phyloP scores from a whole-genome alignment of 225 moss, liverwort and hornwort genomes.

The Asterella californica region DNA sequence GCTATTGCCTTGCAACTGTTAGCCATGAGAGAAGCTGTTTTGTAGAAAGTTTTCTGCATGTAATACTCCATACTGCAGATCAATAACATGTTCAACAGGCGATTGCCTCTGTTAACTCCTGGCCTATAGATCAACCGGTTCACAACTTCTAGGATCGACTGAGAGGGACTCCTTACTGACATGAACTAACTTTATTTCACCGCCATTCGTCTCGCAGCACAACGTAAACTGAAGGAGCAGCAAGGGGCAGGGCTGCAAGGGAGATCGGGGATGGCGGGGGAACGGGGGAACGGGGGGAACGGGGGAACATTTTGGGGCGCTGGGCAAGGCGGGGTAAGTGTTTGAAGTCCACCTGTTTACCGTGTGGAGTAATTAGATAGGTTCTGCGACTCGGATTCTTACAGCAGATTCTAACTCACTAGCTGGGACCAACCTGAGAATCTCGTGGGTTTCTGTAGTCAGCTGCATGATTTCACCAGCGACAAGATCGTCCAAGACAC shows the following conservation, averaged over 20 bases:
- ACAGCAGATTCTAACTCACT: not conserved
- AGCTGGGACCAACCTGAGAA: slow-evolving; percentile 55
- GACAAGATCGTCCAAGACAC: slow-evolving; percentile 74
- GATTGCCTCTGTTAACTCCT: not conserved
- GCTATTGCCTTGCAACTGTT: slow-evolving; percentile 91
- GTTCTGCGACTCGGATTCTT: not conserved
- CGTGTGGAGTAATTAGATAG: not conserved
- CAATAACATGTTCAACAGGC: not conserved
- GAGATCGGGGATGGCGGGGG: too few species aligned
- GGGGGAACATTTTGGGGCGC: too few species aligned
- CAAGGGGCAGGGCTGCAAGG: not conserved
- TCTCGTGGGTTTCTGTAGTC: slow-evolving; percentile 55
- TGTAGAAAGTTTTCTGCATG: slow-evolving; percentile 81
- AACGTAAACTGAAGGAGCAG: not conserved
- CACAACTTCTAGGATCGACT: not conserved
- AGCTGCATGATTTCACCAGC: slow-evolving; percentile 90
- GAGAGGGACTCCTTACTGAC: not conserved
- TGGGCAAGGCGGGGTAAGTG: too few species aligned
- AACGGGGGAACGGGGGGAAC: too few species aligned
- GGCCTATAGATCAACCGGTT: not conserved
- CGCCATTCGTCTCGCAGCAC: not conserved
- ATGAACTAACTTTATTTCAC: not conserved
- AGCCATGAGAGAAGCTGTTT: slow-evolving; percentile 86
- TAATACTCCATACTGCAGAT: slow-evolving; percentile 82
- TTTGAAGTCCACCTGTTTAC: too few species aligned